Conservation (phyloP, 2,329 filamentous ascomycete genomes). For the Penicillium sp. region DNA sequence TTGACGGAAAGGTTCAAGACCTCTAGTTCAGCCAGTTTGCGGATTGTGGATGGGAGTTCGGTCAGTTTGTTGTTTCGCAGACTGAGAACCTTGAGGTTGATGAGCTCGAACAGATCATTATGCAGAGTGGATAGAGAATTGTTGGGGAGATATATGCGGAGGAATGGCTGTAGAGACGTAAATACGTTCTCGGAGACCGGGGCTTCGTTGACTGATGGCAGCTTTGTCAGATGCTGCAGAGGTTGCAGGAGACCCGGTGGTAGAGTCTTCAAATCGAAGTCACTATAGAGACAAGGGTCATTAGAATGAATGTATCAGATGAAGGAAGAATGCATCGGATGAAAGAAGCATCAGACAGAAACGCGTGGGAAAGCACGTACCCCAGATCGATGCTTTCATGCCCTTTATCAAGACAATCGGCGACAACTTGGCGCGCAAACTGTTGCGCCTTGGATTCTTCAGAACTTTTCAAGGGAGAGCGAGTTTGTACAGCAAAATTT, state of each 20-base stretch:
- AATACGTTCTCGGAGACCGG: constrained; percentile 41
- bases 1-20: constrained; percentile 49
- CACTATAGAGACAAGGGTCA: constrained; percentile 21
- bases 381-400: constrained; percentile 47
- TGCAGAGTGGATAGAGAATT: constrained; percentile 42
- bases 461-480: constrained; percentile 17
- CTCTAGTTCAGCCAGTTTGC: constrained; percentile 42
- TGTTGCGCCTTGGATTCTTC: constrained; percentile 39
- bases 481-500: constrained; percentile 1
- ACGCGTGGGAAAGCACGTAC: constrained; percentile 28
- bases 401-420: constrained; percentile 45
- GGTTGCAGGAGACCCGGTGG: constrained; percentile 37
- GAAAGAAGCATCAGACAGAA: background rate
- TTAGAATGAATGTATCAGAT: background rate
- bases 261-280: constrained; percentile 31
- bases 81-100: constrained; percentile 44
- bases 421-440: constrained; percentile 38
- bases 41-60: constrained; percentile 43
- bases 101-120: constrained; percentile 44
- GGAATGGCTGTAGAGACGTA: constrained; percentile 41
- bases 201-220: constrained; percentile 34
- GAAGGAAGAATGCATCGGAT: background rate
- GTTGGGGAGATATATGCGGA: constrained; percentile 45
- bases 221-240: constrained; percentile 42
- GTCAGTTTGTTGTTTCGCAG: constrained; percentile 48